Conservation (phyloP, 2,329 filamentous ascomycete genomes). For the Calonectria hawksworthii region DNA sequence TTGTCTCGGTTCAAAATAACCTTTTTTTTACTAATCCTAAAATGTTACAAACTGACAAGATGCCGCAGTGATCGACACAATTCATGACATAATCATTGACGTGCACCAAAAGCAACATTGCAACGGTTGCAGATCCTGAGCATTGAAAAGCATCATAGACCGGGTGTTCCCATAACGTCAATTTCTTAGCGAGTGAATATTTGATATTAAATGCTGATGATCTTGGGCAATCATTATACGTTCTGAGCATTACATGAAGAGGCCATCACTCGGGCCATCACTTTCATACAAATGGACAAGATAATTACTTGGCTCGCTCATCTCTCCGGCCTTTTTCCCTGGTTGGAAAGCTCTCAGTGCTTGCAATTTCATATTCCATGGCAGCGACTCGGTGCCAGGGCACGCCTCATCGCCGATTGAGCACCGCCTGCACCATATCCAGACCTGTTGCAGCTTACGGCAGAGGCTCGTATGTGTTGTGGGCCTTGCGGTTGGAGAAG, state of each 20-base stretch:
- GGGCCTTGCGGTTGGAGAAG: constrained; percentile 72
- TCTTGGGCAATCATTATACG: neutral
- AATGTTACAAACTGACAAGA: neutral
- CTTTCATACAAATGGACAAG: neutral
- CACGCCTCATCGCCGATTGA: neutral
- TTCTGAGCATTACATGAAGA: neutral
- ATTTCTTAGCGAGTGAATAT: neutral
- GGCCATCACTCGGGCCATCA: neutral
- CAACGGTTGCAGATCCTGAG: neutral
- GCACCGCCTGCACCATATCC: neutral
- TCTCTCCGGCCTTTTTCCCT: neutral
- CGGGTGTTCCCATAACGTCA: neutral
- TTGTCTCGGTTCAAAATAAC: neutral
- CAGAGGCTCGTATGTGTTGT: constrained; percentile 52
- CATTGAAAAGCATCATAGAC: neutral
- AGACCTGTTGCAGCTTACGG: neutral
- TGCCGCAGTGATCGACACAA: neutral
- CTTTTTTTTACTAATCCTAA: neutral
- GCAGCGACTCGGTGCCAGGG: neutral
- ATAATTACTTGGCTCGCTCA: neutral
- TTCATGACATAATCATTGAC: neutral
- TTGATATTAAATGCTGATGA: neutral
- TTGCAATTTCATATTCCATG: neutral
- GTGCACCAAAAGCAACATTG: neutral
- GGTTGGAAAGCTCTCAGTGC: neutral